Conservation (phyloP, 2,329 filamentous ascomycete genomes). For the Hirsutella thompsonii region DNA sequence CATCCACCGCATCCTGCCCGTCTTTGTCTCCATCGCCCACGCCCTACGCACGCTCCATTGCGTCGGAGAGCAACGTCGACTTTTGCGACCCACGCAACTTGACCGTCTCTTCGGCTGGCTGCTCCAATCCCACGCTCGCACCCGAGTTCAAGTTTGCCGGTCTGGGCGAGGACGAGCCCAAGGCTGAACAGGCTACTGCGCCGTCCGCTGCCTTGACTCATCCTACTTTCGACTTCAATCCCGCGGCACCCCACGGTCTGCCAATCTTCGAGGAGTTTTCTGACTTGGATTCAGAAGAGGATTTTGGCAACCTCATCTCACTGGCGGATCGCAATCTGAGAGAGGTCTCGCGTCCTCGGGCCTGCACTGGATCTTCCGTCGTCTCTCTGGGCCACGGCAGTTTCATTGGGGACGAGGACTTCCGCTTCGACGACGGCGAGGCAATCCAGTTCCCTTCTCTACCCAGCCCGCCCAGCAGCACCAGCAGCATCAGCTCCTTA, state of each 20-base stretch:
- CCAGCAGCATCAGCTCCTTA: conserved; percentile 14
- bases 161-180: conserved; percentile 49
- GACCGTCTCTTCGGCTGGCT: conserved; percentile 48
- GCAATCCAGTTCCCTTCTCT: conserved; percentile 47
- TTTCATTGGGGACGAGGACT: conserved; percentile 64
- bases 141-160: conserved; percentile 55
- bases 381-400: conserved; percentile 62
- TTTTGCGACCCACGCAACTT: conserved; percentile 89
- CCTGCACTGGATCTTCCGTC: conserved; percentile 54
- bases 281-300: conserved; percentile 83
- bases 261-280: conserved; percentile 76
- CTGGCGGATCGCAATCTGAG: conserved; percentile 35
- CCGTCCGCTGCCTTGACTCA: conserved; percentile 23
- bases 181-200: conserved; percentile 19
- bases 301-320: conserved; percentile 61
- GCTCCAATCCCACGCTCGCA: conserved; percentile 34
- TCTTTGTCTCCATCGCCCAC: conserved; percentile 81
- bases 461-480: conserved; percentile 40
- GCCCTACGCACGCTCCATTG: conserved; percentile 57
- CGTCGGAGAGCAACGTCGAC: conserved; percentile 60
- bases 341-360: conserved; percentile 57
- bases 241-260: conserved; percentile 42
- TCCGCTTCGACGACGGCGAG: conserved; percentile 60
- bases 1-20: conserved; percentile 65
- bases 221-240: conserved; percentile 37